Base-by-base conservation (phyloP, 495 filamentous ascomycete species). In the Penicillium crystallinum region DNA sequence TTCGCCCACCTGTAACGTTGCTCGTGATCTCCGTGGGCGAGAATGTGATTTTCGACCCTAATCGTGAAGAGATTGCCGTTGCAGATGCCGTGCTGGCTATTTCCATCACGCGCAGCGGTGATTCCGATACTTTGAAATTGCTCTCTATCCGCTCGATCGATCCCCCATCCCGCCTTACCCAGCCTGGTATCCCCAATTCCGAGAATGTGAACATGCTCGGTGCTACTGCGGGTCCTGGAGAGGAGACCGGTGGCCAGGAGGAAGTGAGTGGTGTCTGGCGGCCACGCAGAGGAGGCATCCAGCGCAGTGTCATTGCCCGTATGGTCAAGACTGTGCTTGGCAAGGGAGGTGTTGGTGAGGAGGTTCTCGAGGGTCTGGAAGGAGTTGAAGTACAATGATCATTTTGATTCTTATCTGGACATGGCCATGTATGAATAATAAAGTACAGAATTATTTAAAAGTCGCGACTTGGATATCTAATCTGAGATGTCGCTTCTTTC, bases 31-130 rank as follows among this genome's bases (percentile, higher is more conserved):
- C 84, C 12, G 89, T 96, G 0, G 89, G 85, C 48, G 79, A 84
- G 14, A 97, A 90, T 61, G 83, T 97, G 66, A 86, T 98, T 58
- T 96, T 97, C 74, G 93, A 98, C 67, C 93, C 93, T 0, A 84
- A 80, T 39, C 81, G 83, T 44, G 90, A 96, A 62, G 93, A 98
- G 70, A 82, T 98, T 1, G 86, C 89, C 1, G 92, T 97, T 14
- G 93, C 93, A 4, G 92, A 97, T 55, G 80, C 84, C 25, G 87
- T 91, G 8, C 74, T 96, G 50, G 91, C 92, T 0, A 83, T 93
- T 10, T 91, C 88, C 0, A 67, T 92, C 14, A 76, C 75, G 21
- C 70, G 67, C 40, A 64, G 60, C 11, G 56, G 53, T 27, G 65
- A 70, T 14, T 53, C 62, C 2, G 56, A 60, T 14, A 56, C 58